phyloP scores from a whole-genome alignment of 2,329 filamentous ascomycete species.

The Pseudogymnoascus sp. region DNA sequence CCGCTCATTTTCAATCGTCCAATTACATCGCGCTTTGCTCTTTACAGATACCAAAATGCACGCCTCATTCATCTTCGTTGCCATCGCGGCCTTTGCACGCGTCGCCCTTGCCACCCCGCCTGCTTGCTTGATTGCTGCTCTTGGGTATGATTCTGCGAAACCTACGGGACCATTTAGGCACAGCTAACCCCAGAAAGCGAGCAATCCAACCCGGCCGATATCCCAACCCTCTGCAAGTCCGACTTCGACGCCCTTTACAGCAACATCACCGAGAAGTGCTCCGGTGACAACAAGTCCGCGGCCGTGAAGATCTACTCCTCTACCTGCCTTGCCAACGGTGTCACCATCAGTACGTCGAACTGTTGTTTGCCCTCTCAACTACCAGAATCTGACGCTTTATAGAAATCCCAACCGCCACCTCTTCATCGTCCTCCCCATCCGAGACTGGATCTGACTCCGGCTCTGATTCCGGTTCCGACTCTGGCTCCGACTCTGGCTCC shows the following conservation, averaged over 20 bases:
- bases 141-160: conserved; percentile 14
- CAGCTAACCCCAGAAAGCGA: conserved; percentile 11
- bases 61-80: conserved; percentile 19
- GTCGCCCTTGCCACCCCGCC: conserved; percentile 20
- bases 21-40: not conserved
- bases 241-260: conserved; percentile 42
- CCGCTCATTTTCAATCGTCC: not conserved
- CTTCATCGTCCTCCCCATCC: conserved; percentile 13
- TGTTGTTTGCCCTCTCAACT: not conserved
- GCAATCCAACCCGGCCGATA: conserved; percentile 20
- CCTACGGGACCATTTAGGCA: not conserved
- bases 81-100: conserved; percentile 17
- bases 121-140: conserved; percentile 24
- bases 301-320: conserved; percentile 18
- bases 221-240: conserved; percentile 18
- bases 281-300: conserved; percentile 26
- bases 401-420: conserved; percentile 15
- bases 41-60: conserved; percentile 18
- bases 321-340: conserved; percentile 17
- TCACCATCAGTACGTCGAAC: conserved; percentile 18
- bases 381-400: conserved; percentile 4
- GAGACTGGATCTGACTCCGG: conserved; percentile 14
- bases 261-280: conserved; percentile 32
- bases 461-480: conserved; percentile 11
- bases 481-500: conserved; percentile 13